phyloP scores from a whole-genome alignment of 2,329 filamentous ascomycete species.

The Talaromyces sp. region DNA sequence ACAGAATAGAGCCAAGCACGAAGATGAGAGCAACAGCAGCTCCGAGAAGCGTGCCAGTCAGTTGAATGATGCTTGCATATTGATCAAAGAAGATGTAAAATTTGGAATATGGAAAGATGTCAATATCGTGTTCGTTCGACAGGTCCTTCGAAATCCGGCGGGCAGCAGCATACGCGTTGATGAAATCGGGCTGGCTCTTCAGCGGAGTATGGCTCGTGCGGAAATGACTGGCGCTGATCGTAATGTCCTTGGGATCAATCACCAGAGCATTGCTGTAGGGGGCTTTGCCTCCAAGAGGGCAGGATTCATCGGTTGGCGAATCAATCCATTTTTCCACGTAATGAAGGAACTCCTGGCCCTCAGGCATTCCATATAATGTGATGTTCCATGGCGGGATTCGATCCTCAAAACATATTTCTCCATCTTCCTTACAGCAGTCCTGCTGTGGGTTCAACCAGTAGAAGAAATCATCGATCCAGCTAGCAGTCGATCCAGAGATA shows the following conservation, averaged over 20 bases:
- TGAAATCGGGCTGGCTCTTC: conserved; percentile 86
- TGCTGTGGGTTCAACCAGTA: conserved; percentile 89
- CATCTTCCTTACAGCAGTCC: conserved; percentile 69
- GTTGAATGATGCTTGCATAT: conserved; percentile 76
- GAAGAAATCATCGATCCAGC: conserved; percentile 96
- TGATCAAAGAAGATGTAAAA: conserved; percentile 99
- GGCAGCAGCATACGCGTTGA: conserved; percentile 81
- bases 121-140: conserved; percentile 63
- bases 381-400: conserved; percentile 83
- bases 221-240: conserved; percentile 82
- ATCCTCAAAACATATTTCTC: conserved; percentile 71
- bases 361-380: conserved; percentile 84
- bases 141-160: conserved; percentile 81
- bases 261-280: conserved; percentile 82
- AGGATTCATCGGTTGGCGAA: conserved; percentile 74
- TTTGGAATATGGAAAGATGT: conserved; percentile 93
- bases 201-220: conserved; percentile 83
- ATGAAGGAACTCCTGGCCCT: conserved; percentile 82
- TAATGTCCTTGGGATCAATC: conserved; percentile 62
- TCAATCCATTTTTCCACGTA: conserved; percentile 81
- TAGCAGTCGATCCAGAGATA: conserved; percentile 81
- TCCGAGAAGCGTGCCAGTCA: conserved; percentile 75
- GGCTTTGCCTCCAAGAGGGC: conserved; percentile 82
- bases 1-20: conserved; percentile 68
- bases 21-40: conserved; percentile 84